Conservation (phyloP, 2,329 filamentous ascomycete genomes). For the Fusarium ramigenum region DNA sequence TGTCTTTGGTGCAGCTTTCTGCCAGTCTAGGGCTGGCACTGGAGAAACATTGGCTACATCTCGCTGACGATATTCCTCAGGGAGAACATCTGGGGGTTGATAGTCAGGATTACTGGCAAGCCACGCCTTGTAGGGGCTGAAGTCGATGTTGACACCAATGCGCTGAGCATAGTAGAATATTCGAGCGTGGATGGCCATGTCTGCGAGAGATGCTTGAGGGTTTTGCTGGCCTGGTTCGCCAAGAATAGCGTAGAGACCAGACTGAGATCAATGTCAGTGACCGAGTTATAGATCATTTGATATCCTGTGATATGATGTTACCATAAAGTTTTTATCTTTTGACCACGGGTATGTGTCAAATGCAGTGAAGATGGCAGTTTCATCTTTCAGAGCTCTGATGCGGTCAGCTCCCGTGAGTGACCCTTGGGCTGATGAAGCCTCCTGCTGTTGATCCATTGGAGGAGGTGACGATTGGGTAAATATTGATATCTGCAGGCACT, state of each 20-base stretch:
- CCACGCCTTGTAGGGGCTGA: constrained; percentile 74
- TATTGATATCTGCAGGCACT: not conserved
- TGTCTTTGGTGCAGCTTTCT: constrained; percentile 59
- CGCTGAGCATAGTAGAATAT: constrained; percentile 70
- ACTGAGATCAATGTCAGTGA: constrained; percentile 46
- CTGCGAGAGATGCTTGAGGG: constrained; percentile 60
- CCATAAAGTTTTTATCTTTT: constrained; percentile 74
- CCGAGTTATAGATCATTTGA: not conserved
- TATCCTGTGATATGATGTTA: constrained; percentile 41
- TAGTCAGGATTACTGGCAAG: constrained; percentile 51
- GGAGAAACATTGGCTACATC: constrained; percentile 14
- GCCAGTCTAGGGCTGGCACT: constrained; percentile 53
- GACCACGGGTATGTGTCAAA: constrained; percentile 75
- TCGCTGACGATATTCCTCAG: constrained; percentile 44
- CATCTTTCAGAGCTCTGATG: constrained; percentile 52
- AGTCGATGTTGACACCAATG: constrained; percentile 67
- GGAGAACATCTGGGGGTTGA: constrained; percentile 49
- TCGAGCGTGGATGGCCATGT: constrained; percentile 73
- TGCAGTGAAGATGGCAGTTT: constrained; percentile 63
- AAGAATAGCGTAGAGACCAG: constrained; percentile 71
- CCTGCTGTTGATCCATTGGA: constrained; percentile 25
- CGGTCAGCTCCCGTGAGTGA: constrained; percentile 47
- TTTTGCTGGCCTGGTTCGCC: constrained; percentile 58
- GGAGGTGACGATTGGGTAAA: not conserved
- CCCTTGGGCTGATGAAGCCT: constrained; percentile 21